Evolutionary conservation across 306 rosid species (phyloP).

Genomic region (Medicago lupulina): DNA sequence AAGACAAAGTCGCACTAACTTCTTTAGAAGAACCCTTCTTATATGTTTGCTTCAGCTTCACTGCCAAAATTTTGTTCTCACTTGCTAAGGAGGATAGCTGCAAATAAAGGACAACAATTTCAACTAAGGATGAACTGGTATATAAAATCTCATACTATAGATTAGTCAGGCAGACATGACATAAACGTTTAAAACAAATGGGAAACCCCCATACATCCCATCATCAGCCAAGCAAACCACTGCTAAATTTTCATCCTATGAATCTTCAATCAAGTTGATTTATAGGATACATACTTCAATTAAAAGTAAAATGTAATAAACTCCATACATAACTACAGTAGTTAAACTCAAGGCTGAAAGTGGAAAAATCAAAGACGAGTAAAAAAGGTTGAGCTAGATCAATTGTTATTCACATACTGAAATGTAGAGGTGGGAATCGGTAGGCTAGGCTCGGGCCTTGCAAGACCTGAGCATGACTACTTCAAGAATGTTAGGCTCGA

Average conservation of each 20-base stretch:
- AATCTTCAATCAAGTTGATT: slow-evolving; percentile 4
- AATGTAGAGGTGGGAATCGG: no score
- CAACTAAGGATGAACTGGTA: slow-evolving; percentile 30
- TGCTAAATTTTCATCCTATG: slow-evolving; percentile 2
- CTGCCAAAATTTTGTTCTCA: slow-evolving; percentile 70
- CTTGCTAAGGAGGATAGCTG: slow-evolving; percentile 74
- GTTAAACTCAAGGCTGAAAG: slow-evolving; percentile 12
- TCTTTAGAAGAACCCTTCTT: slow-evolving; percentile 53
- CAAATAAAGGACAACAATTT: slow-evolving; percentile 46
- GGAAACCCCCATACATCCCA: background rate
- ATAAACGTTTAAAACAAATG: background rate
- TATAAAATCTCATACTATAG: background rate
- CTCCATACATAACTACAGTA: slow-evolving; percentile 11
- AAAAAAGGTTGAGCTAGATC: background rate
- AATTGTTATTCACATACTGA: slow-evolving; percentile 22
- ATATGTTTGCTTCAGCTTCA: slow-evolving; percentile 66
- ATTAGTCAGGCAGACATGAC: background rate
- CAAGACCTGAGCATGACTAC: no score
- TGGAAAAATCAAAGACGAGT: slow-evolving; percentile 21
- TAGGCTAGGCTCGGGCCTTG: no score
- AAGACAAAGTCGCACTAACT: slow-evolving; percentile 44
- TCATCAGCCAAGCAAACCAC: slow-evolving; percentile 14
- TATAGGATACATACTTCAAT: background rate
- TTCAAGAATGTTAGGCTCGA: no score
- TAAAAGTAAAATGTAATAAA: background rate